A percentile compares a stretch with the other conserved stretches of the same genome.
Evolutionary conservation across 164 flowering plant species (phyloP).

Genomic region (Chimonanthus salicifolius): DNA sequence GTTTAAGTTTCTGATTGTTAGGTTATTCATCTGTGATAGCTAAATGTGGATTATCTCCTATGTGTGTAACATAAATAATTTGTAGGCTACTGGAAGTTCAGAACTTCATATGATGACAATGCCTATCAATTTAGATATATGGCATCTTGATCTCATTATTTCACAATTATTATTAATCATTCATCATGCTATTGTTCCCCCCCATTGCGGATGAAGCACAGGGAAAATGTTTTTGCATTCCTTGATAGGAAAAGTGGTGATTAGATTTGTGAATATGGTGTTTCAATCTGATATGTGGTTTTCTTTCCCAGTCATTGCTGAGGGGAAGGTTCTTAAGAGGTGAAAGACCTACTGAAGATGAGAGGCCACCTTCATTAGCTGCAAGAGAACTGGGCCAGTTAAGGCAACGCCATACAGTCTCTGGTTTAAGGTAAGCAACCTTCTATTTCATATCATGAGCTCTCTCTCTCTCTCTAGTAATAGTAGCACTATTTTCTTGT

Average conservation of each 20-base stretch:
- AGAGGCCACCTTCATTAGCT: conserved; percentile 56
- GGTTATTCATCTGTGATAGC: not conserved
- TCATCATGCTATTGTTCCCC: not conserved
- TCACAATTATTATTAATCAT: not conserved
- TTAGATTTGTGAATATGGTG: not conserved
- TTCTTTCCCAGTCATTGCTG: conserved; percentile 62
- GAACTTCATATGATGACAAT: not conserved
- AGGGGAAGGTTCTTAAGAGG: conserved; percentile 78
- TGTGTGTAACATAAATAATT: not conserved
- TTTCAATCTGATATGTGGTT: conserved; percentile 8
- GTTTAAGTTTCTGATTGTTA: not conserved
- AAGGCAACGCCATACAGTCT: conserved; percentile 75
- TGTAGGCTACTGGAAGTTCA: not conserved
- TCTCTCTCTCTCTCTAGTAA: too few relatives aligned
- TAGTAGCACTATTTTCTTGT: too few relatives aligned
- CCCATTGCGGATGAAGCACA: not conserved
- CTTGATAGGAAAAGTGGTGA: not conserved
- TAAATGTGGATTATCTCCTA: not conserved
- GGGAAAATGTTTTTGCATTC: not conserved
- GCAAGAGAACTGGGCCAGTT: conserved; percentile 76
- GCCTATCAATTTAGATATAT: not conserved
- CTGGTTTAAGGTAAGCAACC: conserved; percentile 68
- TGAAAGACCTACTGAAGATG: conserved; percentile 43
- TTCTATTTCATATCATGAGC: not conserved
- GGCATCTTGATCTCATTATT: not conserved